A percentile compares a stretch with the other conserved stretches of the same genome.
These are phyloP conservation scores for Adansonia grandidieri DNA, from an alignment of 441 rosid species.

Conservation along the genomic window DNA sequence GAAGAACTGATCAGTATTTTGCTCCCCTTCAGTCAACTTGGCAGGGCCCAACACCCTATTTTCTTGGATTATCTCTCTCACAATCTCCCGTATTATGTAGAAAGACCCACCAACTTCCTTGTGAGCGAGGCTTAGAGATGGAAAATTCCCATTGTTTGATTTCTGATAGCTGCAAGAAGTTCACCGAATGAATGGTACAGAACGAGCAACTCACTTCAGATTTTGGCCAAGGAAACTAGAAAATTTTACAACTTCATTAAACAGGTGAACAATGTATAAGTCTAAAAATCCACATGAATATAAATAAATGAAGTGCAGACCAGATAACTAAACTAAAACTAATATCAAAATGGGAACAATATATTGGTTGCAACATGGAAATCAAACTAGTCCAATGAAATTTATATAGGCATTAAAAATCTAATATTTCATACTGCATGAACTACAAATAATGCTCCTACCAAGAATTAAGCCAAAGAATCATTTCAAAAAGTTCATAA, in stretches of 20 bases:
- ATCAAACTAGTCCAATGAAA: neutral
- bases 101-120: constrained; percentile 98
- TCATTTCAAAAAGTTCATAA: neutral
- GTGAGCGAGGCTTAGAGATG: constrained; percentile 87
- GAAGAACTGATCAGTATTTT: constrained; percentile 41
- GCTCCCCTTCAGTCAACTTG: constrained; percentile 47
- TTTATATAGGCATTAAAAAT: neutral
- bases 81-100: constrained; percentile 89
- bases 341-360: neutral
- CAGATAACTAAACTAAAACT: neutral
- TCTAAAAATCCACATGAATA: neutral
- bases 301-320: neutral
- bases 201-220: constrained; percentile 6
- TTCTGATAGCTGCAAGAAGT: constrained; percentile 68
- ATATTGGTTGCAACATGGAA: neutral
- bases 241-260: neutral
- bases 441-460: neutral
- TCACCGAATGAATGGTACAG: constrained; percentile 22
- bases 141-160: constrained; percentile 75
- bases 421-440: neutral
- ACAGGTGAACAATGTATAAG: neutral
- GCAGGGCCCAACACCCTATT: constrained; percentile 91
- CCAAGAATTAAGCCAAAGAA: neutral
- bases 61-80: constrained; percentile 93
- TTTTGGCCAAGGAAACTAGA: neutral